Evolutionary conservation across 306 rosid species (phyloP).

Genomic region (Cercis canadensis): DNA sequence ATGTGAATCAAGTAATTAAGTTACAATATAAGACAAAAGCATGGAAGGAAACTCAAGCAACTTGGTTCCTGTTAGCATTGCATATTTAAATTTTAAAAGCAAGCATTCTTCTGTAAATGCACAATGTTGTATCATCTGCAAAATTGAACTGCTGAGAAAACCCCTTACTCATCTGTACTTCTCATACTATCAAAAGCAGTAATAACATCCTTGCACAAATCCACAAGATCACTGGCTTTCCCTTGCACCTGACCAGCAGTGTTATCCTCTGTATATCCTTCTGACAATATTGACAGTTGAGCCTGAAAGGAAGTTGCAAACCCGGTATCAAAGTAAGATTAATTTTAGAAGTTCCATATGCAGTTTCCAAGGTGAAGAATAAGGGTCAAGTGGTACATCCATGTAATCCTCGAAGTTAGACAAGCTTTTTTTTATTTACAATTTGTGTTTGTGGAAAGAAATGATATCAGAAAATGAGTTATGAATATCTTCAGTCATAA

Average conservation of each 20-base stretch:
- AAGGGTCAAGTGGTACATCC: no score
- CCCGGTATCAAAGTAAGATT: no score
- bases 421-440: no score
- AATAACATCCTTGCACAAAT: slow-evolving; percentile 58
- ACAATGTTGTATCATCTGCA: neutral
- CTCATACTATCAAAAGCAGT: slow-evolving; percentile 69
- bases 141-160: slow-evolving; percentile 24
- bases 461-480: neutral
- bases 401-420: no score
- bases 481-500: neutral
- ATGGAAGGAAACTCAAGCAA: slow-evolving; percentile 20
- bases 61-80: neutral
- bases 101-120: neutral
- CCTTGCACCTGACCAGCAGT: slow-evolving; percentile 39
- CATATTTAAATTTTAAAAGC: neutral
- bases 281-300: slow-evolving; percentile 51
- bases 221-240: slow-evolving; percentile 42
- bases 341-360: slow-evolving; percentile 15
- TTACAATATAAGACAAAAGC: neutral
- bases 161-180: slow-evolving; percentile 67
- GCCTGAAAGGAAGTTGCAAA: slow-evolving; percentile 59
- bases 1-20: neutral
- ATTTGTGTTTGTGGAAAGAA: neutral
- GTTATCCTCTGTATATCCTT: slow-evolving; percentile 39
- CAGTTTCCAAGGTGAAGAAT: neutral